Base-by-base conservation (phyloP, 1,139 yeast species). In the Geotrichum candidum region DNA sequence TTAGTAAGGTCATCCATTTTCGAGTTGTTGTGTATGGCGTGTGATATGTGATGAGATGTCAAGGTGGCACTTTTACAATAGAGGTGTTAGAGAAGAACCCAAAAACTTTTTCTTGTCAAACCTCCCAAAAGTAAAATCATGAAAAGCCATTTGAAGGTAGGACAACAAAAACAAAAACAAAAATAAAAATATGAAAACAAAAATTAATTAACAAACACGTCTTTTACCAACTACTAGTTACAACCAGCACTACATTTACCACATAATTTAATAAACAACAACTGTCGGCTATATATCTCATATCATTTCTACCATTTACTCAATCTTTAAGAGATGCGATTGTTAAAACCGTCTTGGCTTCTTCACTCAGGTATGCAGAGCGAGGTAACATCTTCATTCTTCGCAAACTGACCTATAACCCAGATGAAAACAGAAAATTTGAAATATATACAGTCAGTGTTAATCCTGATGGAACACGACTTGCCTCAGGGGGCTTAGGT, bases 401-500 rank as follows among this genome's bases (percentile, higher is more conserved):
- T n/a, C 53, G 50, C 33, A 56, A 53, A 18, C 31, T n/a, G 5
- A 23, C 33, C 5, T 58, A 78, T 3, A 41, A 3, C n/a, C 3
- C 22, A 41, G 97, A 90, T 72, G 97, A 90, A 68, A 85, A 86
- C 66, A 82, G 90, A 67, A 84, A 82, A 66, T 87, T 86, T 67
- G 98, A 92, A 71, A 88, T 96, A 48, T 94, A 90, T 72, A 85
- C 98, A 0, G 83, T 92, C 10, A 85, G 86, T 60, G 86, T 90
- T 15, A 87, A 89, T 65, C 83, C 89, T 0, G 96, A 90, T 74
- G 97, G 97, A 2, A 76, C 86, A 53, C 78, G 97, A 63, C 74
- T 94, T 54, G 99, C 98, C 0, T 87, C 97, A 0, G 99, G 99
- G n/a, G 99, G 99, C 1, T 78, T 92, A 52, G 62, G 76, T 73